Base-by-base conservation (phyloP, 75 land plant species). In the Picea glauca region DNA sequence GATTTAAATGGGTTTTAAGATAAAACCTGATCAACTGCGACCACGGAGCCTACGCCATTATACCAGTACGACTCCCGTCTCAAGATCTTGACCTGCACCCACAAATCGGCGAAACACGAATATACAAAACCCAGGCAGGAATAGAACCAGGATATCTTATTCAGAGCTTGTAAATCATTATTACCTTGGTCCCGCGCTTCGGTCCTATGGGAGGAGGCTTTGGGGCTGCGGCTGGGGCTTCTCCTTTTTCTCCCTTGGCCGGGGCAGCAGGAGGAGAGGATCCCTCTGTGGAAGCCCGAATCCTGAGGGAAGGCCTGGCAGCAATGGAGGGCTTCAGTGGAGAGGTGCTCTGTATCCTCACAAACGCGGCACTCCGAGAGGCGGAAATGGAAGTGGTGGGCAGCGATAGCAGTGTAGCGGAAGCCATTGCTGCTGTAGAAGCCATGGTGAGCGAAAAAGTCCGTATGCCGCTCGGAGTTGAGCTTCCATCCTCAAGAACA, bases 31-130 rank as follows among this genome's bases (percentile, higher is more conserved):
- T 94, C 98, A 74, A 94, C 98, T 46, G 98, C 90, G 11, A 94
- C 98, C 78, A 94, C 98, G 13, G 91, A 85, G 54, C 98, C 98
- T 30, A 80, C 35, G 26, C 88, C 89, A n/a, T 91, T 87, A 88
- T 67, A 94, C 98, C 98, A 94, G 88, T 94, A 94, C 15, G 98
- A 94, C 78, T 94, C 98, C 58, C 63, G 87, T 85, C 98, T 84
- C 13, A 93, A 83, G 43, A 94, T 86, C 85, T 87, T 94, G 58
- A 94, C 98, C 93, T 86, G 84, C n/a, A 62, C 43, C 21, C 26
- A n/a, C 14, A 46, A 26, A 31, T 18, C 33, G 2, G 15, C 20
- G 1, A 76, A 15, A 21, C n/a, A 60, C 72, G 8, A 21, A 15
- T 21, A 76, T 4, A 60, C 68, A 56, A 18, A 76, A 7, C 72